Conservation (phyloP, 2,329 filamentous ascomycete genomes). For the Botrytis sinoallii region DNA sequence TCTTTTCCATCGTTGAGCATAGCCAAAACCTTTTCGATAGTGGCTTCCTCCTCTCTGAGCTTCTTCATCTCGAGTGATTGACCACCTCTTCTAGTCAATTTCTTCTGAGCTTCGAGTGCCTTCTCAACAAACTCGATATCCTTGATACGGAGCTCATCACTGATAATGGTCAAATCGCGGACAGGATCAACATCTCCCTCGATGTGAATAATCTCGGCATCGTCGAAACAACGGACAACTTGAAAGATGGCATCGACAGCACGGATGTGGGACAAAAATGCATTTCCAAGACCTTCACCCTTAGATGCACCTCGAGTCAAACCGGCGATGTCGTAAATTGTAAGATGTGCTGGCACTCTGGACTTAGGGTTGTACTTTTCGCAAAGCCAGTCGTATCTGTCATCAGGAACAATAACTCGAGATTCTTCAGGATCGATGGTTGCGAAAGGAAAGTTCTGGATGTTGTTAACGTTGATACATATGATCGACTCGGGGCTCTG, state of each 20-base stretch:
- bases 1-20: slow-evolving; percentile 87
- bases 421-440: slow-evolving; percentile 99
- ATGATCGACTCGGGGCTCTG: slow-evolving; percentile 32
- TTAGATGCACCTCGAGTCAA: slow-evolving; percentile 94
- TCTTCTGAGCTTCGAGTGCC: slow-evolving; percentile 84
- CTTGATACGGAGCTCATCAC: slow-evolving; percentile 93
- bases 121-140: slow-evolving; percentile 99
- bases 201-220: slow-evolving; percentile 99
- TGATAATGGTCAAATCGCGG: slow-evolving; percentile 93
- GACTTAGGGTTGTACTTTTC: slow-evolving; percentile 98
- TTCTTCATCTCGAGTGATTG: slow-evolving; percentile 98
- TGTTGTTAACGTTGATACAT: slow-evolving; percentile 24
- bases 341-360: slow-evolving; percentile 92
- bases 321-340: slow-evolving; percentile 97
- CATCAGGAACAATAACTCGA: slow-evolving; percentile 93
- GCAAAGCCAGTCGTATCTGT: slow-evolving; percentile 91
- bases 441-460: slow-evolving; percentile 93
- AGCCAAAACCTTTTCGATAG: slow-evolving; percentile 82
- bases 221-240: slow-evolving; percentile 94
- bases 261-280: slow-evolving; percentile 97
- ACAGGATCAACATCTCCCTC: slow-evolving; percentile 97
- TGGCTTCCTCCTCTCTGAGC: slow-evolving; percentile 89
- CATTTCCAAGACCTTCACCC: slow-evolving; percentile 93
- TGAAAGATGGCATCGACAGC: slow-evolving; percentile 98
- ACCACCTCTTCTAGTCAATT: slow-evolving; percentile 91